Conservation (phyloP, 495 filamentous ascomycete genomes). For the Amorphotheca resinae region DNA sequence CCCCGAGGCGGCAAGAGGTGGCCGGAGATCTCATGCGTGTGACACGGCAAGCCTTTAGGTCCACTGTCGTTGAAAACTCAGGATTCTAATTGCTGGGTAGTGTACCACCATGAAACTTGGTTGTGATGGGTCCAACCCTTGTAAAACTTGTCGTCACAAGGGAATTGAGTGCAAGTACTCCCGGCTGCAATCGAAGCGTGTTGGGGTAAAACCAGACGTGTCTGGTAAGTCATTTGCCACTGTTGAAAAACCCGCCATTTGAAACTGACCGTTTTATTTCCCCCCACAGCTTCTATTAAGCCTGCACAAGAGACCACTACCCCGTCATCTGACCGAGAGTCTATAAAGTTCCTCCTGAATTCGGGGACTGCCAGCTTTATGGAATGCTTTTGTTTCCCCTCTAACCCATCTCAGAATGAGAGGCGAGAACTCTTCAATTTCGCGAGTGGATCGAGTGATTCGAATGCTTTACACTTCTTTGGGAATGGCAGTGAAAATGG, state of each 20-base stretch:
- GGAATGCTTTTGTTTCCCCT: slow-evolving; percentile 11
- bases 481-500: slow-evolving; percentile 9
- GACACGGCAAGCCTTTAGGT: slow-evolving; percentile 8
- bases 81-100: slow-evolving; percentile 14
- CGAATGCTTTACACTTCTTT: background rate
- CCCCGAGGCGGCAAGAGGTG: slow-evolving; percentile 15
- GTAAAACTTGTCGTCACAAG: slow-evolving; percentile 34
- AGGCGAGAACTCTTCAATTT: slow-evolving; percentile 11
- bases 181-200: slow-evolving; percentile 17
- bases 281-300: background rate
- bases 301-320: slow-evolving; percentile 13
- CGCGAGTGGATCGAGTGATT: slow-evolving; percentile 1
- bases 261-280: background rate
- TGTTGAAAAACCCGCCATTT: background rate
- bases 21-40: slow-evolving; percentile 12
- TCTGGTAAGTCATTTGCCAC: background rate
- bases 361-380: slow-evolving; percentile 14
- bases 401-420: slow-evolving; percentile 6
- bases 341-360: slow-evolving; percentile 15
- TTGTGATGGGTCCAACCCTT: slow-evolving; percentile 36
- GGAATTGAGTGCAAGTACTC: slow-evolving; percentile 29
- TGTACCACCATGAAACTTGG: slow-evolving; percentile 42
- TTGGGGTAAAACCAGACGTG: slow-evolving; percentile 17
- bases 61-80: background rate
- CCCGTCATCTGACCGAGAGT: slow-evolving; percentile 12